These are phyloP conservation scores for Fraxinus ornus DNA, from an alignment of 305 asterid species.

Conservation along the genomic window DNA sequence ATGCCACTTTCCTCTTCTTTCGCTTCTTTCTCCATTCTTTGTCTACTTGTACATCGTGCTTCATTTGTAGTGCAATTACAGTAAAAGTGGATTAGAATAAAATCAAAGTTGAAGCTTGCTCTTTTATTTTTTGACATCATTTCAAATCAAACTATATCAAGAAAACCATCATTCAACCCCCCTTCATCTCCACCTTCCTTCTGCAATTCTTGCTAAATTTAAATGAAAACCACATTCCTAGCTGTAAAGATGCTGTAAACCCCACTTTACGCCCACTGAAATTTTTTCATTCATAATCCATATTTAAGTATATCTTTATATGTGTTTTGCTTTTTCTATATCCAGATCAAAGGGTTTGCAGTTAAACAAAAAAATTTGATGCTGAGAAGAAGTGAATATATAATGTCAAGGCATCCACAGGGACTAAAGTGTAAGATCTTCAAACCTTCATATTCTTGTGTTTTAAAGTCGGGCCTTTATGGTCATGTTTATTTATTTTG, in stretches of 20 bases:
- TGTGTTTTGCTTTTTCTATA: constrained; percentile 13
- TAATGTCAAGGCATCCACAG: not conserved
- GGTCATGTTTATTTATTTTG: constrained; percentile 2
- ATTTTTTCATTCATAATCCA: not conserved
- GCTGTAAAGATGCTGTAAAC: constrained; percentile 25
- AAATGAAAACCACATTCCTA: not conserved
- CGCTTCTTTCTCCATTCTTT: not conserved
- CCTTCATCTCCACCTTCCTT: not conserved
- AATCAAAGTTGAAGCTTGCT: constrained; percentile 1
- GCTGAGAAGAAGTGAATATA: constrained; percentile 5
- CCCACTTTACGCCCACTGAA: constrained; percentile 36
- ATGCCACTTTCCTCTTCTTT: constrained; percentile 15
- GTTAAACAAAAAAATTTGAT: not conserved
- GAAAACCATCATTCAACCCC: constrained; percentile 9
- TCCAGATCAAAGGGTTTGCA: not conserved
- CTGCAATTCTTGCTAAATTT: not conserved
- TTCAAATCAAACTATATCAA: not conserved
- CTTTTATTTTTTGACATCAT: not conserved
- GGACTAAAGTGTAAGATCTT: constrained; percentile 30
- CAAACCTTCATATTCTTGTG: constrained; percentile 17
- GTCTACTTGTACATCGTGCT: not conserved
- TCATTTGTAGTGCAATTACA: not conserved
- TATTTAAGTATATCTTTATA: constrained; percentile 26
- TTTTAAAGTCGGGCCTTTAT: not conserved
- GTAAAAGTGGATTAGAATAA: not conserved